phyloP scores from a whole-genome alignment of 306 rosid genomes.

The Abrus pulchellus region DNA sequence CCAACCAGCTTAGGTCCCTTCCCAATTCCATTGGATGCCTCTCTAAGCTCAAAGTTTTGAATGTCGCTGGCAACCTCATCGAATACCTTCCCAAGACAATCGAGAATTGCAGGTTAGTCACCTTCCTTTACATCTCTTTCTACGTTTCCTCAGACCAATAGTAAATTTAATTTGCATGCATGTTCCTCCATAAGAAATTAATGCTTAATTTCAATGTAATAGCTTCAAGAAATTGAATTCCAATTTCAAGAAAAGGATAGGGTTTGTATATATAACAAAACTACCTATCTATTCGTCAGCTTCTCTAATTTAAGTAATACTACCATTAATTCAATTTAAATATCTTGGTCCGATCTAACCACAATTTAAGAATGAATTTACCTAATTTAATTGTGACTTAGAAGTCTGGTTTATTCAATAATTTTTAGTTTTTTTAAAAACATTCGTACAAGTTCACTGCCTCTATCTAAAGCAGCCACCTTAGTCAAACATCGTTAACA shows the following conservation, averaged over 20 bases:
- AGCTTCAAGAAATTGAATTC: not conserved
- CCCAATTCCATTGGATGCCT: constrained; percentile 96
- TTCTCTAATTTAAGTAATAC: too few relatives aligned
- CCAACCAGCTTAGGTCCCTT: constrained; percentile 80
- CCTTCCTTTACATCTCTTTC: not conserved
- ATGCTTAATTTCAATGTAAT: not conserved
- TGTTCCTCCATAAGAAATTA: not conserved
- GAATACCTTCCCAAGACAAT: constrained; percentile 77
- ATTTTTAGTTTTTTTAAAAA: not conserved
- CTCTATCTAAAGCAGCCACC: not conserved
- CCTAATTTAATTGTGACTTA: not conserved
- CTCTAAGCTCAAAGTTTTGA: constrained; percentile 79
- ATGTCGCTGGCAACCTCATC: constrained; percentile 80
- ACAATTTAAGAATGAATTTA: not conserved
- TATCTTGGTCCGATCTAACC: not conserved
- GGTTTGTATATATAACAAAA: not conserved
- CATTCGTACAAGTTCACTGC: not conserved
- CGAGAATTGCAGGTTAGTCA: constrained; percentile 80
- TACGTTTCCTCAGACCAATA: not conserved
- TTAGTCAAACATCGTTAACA: constrained; percentile 6
- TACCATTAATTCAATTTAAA: not conserved
- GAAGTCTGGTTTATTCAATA: not conserved
- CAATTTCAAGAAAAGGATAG: not conserved
- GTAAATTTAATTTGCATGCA: not conserved
- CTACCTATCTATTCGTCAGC: too few relatives aligned